Base-by-base conservation (phyloP, 1,284 basidiomycete species). In the Thecaphora thlaspeos region DNA sequence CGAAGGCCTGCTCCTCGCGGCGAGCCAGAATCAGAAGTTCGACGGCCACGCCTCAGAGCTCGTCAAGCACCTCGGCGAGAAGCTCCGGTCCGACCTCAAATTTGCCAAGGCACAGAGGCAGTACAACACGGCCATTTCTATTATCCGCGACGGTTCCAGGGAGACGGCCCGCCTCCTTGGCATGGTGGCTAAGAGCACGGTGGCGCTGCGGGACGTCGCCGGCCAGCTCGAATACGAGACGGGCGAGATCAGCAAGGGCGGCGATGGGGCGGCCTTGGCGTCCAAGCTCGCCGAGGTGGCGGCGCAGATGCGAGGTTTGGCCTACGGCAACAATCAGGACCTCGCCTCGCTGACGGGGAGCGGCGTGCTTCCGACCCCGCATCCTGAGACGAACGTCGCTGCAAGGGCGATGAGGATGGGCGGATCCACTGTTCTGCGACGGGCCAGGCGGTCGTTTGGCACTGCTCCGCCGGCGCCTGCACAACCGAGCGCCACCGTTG, bases 1-100 rank as follows among this genome's bases (percentile, higher is more conserved):
- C 70, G 87, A 90, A 26, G 88, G 87, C 10, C 87, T 88, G 28
- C 83, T 95, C 63, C 85, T 87, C 23, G 88, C 88, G 12, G 85
- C 88, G 26, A 86, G 87, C 44, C 87, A 91, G 73, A 83, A 89
- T 43, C 85, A 90, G 60, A 86, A 86, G 65, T 80, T 91, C 41
- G 90, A 92, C 66, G 86, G 87, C n/a, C 76, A 84, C 23, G 84
- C 84, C 58, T 77, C 86, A 17, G 87, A 88, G 51, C 87, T 85
- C 55, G 81, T 94, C 70, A 87, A 86, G 70, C 82, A 88, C 12
- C 85, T 89, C 52, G 86, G 88, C 1, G 82, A 83, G 46, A 83
- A 82, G 69, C 83, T 84, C 61, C 85, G 84, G 72, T 83, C 85
- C 0, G 87, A 89, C 70, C 85, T 92, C 80, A 88, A 90, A 56